These are phyloP conservation scores for Globisporangium echinulatum DNA, from an alignment of 352 stramenopile genomes.

Conservation along the genomic window DNA sequence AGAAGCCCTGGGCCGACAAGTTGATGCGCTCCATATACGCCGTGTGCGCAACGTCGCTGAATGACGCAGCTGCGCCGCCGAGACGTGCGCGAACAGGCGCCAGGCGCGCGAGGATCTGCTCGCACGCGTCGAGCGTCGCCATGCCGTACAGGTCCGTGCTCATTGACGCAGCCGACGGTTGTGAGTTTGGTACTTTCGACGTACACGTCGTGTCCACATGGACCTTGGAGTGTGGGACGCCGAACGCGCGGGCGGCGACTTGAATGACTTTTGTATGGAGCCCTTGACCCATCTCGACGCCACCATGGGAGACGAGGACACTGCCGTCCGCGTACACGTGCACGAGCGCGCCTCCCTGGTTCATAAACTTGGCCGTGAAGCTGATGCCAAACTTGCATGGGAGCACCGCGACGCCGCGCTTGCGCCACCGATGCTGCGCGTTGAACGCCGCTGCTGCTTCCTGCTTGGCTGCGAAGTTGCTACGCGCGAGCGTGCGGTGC, in stretches of 20 bases:
- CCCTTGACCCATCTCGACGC: conserved; percentile 97
- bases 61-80: conserved; percentile 52
- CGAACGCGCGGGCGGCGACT: conserved; percentile 88
- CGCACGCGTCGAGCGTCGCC: conserved; percentile 94
- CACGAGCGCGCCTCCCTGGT: conserved; percentile 93
- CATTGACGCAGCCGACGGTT: conserved; percentile 93
- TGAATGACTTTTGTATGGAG: conserved; percentile 95
- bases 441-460: conserved; percentile 87
- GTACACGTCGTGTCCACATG: conserved; percentile 94
- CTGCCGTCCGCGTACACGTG: conserved; percentile 95
- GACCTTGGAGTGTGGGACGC: conserved; percentile 87
- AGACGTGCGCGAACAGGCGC: conserved; percentile 79
- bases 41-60: conserved; percentile 78
- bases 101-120: conserved; percentile 91
- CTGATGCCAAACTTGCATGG: conserved; percentile 94
- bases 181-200: conserved; percentile 93
- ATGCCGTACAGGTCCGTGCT: conserved; percentile 96
- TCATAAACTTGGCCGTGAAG: conserved; percentile 97
- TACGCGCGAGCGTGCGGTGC: conserved; percentile 58
- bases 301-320: conserved; percentile 93
- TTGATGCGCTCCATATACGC: conserved; percentile 92
- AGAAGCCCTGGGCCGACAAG: conserved; percentile 95
- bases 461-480: conserved; percentile 65
- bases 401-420: conserved; percentile 84
- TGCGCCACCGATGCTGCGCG: conserved; percentile 82